These are phyloP conservation scores for Syncephalastrum sp. DNA, from an alignment of 371 early-diverging fungal genomes.

Conservation along the genomic window DNA sequence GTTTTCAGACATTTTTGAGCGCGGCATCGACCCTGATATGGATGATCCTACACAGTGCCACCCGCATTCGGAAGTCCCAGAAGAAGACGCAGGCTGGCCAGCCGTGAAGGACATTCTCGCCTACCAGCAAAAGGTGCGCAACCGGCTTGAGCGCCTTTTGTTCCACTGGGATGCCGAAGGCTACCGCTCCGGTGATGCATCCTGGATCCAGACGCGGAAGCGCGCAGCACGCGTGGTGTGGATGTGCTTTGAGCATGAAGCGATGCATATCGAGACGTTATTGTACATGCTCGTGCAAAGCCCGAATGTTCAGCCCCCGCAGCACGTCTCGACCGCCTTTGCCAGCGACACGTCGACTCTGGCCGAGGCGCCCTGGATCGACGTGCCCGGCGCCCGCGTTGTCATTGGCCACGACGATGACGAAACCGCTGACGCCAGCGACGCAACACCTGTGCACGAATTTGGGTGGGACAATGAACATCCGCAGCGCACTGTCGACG, in stretches of 20 bases:
- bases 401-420: constrained; percentile 61
- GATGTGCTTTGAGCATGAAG: constrained; percentile 92
- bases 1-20: constrained; percentile 83
- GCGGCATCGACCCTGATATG: constrained; percentile 92
- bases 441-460: neutral
- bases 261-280: constrained; percentile 87
- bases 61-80: constrained; percentile 79
- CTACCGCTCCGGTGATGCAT: neutral
- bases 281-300: constrained; percentile 87
- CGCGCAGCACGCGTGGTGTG: constrained; percentile 66
- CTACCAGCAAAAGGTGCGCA: constrained; percentile 67
- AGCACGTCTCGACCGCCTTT: constrained; percentile 18
- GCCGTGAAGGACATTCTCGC: constrained; percentile 54
- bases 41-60: constrained; percentile 79
- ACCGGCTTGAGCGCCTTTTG: constrained; percentile 53
- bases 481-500: constrained; percentile 46
- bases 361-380: constrained; percentile 3
- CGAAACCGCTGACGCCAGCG: constrained; percentile 38
- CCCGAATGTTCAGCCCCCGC: constrained; percentile 37
- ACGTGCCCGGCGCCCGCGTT: constrained; percentile 27
- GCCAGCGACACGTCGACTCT: neutral
- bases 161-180: constrained; percentile 32
- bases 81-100: constrained; percentile 68
- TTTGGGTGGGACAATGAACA: constrained; percentile 94
- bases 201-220: constrained; percentile 29